Evolutionary conservation across 2,329 filamentous ascomycete genomes (phyloP).

Genomic region (Podosphaera xanthii): DNA sequence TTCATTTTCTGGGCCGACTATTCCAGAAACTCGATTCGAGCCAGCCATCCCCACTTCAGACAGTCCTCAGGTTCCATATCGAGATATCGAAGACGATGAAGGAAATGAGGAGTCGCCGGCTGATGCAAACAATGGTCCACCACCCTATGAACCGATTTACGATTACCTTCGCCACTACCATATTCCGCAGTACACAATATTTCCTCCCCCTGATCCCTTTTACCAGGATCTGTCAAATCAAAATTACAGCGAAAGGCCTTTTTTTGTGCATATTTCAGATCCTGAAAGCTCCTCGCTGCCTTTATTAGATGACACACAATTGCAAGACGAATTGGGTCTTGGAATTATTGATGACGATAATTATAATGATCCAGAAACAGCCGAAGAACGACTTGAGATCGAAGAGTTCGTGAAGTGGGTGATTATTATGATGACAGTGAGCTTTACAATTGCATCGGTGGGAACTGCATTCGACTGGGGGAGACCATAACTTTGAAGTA

Average conservation of each 20-base stretch:
- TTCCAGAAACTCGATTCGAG: no score
- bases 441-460: constrained; percentile 10
- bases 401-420: constrained; percentile 14
- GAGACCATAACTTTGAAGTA: not conserved
- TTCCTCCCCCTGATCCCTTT: not conserved
- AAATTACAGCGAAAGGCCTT: constrained; percentile 13
- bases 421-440: constrained; percentile 13
- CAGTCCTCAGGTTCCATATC: no score
- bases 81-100: not conserved
- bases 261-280: constrained; percentile 9
- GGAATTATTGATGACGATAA: constrained; percentile 7
- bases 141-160: constrained; percentile 14
- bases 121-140: constrained; percentile 4
- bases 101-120: not conserved
- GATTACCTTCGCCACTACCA: constrained; percentile 10
- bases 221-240: constrained; percentile 3
- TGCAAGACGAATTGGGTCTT: constrained; percentile 6
- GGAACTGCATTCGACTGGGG: constrained; percentile 14
- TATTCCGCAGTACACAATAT: no score
- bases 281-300: constrained; percentile 9
- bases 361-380: constrained; percentile 4
- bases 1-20: no score
- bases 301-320: constrained; percentile 7
- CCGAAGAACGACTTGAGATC: not conserved
- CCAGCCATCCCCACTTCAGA: no score